phyloP scores from a whole-genome alignment of 805 yeast species.

The Blastobotrys parvus region DNA sequence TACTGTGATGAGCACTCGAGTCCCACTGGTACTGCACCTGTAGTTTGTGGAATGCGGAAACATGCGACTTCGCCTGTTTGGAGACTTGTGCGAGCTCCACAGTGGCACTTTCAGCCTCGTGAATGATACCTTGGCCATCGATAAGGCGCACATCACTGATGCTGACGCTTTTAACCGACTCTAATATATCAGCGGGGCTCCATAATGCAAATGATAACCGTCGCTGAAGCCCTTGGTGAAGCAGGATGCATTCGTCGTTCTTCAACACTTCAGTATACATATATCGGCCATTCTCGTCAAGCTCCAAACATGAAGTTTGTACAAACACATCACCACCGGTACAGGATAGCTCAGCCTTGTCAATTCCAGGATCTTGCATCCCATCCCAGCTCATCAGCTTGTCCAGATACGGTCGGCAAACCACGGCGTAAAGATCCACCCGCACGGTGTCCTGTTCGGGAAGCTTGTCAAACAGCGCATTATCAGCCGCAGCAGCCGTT shows the following conservation, averaged over 20 bases:
- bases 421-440: no score
- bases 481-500: no score
- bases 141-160: constrained; percentile 5
- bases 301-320: constrained; percentile 4
- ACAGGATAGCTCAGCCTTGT: not conserved
- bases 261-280: constrained; percentile 2
- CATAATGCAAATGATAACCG: constrained; percentile 2
- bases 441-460: no score
- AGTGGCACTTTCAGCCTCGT: constrained; percentile 1
- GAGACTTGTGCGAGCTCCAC: not conserved
- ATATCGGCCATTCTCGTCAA: constrained; percentile 11
- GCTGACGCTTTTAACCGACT: not conserved
- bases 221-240: constrained; percentile 15
- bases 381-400: constrained; percentile 14
- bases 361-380: constrained; percentile 14
- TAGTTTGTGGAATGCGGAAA: not conserved
- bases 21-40: constrained; percentile 6
- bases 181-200: constrained; percentile 1
- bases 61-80: not conserved
- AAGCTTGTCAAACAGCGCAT: no score
- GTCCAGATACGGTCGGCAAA: constrained; percentile 4
- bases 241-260: not conserved
- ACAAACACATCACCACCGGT: not conserved
- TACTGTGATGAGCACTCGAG: constrained; percentile 5
- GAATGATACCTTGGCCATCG: constrained; percentile 8